Evolutionary conservation across 2,329 filamentous ascomycete species (phyloP).

Genomic region (Botrytis byssoidea): DNA sequence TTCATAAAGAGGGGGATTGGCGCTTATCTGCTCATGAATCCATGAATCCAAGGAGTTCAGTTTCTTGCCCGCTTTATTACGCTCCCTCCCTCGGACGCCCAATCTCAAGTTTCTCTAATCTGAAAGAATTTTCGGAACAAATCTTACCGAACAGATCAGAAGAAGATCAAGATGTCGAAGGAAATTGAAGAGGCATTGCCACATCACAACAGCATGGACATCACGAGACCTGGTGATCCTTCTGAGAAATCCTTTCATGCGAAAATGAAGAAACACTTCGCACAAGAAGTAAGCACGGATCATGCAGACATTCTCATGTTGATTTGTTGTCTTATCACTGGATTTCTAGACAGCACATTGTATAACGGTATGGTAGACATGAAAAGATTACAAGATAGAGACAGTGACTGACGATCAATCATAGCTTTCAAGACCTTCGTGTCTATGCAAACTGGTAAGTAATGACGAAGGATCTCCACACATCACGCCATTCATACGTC

Average conservation of each 20-base stretch:
- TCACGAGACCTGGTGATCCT: background rate
- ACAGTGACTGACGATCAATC: slow-evolving; percentile 15
- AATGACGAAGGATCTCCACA: background rate
- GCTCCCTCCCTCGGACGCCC: background rate
- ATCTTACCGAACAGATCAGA: background rate
- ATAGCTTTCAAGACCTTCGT: slow-evolving; percentile 23
- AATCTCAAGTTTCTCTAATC: background rate
- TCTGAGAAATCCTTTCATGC: background rate
- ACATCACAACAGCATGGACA: slow-evolving; percentile 4
- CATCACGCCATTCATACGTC: background rate
- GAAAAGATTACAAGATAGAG: background rate
- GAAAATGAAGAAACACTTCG: slow-evolving; percentile 9
- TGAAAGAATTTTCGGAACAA: background rate
- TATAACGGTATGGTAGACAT: slow-evolving; percentile 20
- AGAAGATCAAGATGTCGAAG: slow-evolving; percentile 1
- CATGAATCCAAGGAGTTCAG: slow-evolving; percentile 1
- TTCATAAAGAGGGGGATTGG: slow-evolving; percentile 13
- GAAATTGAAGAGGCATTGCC: background rate
- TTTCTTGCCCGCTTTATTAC: slow-evolving; percentile 1
- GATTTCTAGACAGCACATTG: slow-evolving; percentile 67
- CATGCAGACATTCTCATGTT: slow-evolving; percentile 46
- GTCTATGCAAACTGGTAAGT: slow-evolving; percentile 61
- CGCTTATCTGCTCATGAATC: slow-evolving; percentile 12
- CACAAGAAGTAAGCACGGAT: slow-evolving; percentile 18
- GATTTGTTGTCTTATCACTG: slow-evolving; percentile 72